phyloP scores from a whole-genome alignment of 768 basidiomycete genomes.

The Tremella mesenterica region DNA sequence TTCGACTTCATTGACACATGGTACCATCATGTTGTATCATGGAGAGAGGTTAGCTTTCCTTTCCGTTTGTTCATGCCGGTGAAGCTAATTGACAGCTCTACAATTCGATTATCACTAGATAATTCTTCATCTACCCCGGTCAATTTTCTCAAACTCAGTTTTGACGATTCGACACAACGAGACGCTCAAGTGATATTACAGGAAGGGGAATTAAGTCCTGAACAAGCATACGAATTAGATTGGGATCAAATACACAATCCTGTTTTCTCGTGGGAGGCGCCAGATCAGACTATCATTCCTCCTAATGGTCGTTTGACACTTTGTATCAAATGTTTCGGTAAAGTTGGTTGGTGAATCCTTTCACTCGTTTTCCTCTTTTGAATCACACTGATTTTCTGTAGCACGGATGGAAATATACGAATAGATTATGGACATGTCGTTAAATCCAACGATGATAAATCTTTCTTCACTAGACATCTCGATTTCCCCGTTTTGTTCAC shows the following conservation, averaged over 20 bases:
- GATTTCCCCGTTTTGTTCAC: conserved; percentile 83
- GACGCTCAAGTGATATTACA: conserved; percentile 66
- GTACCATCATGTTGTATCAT: conserved; percentile 87
- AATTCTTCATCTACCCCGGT: conserved; percentile 75
- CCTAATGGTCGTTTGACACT: conserved; percentile 66
- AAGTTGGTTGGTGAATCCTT: conserved; percentile 72
- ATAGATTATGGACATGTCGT: conserved; percentile 67
- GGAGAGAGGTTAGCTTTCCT: conserved; percentile 65
- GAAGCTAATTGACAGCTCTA: conserved; percentile 53
- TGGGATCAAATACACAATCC: conserved; percentile 66
- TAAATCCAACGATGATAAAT: conserved; percentile 35
- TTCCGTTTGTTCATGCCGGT: conserved; percentile 6
- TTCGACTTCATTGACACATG: conserved; percentile 80
- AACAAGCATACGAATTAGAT: conserved; percentile 85
- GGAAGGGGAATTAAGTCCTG: conserved; percentile 70
- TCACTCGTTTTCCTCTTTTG: background rate
- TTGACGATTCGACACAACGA: conserved; percentile 80
- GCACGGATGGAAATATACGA: conserved; percentile 68
- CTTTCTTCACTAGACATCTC: conserved; percentile 77
- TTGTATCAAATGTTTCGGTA: conserved; percentile 70
- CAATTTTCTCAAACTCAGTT: conserved; percentile 74
- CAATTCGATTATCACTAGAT: conserved; percentile 75
- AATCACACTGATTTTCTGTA: too few relatives aligned
- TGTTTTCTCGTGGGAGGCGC: conserved; percentile 65
- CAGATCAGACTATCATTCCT: conserved; percentile 51